These are phyloP conservation scores for Amaranthus tricolor DNA, from an alignment of 179 eudicot species.

Conservation along the genomic window DNA sequence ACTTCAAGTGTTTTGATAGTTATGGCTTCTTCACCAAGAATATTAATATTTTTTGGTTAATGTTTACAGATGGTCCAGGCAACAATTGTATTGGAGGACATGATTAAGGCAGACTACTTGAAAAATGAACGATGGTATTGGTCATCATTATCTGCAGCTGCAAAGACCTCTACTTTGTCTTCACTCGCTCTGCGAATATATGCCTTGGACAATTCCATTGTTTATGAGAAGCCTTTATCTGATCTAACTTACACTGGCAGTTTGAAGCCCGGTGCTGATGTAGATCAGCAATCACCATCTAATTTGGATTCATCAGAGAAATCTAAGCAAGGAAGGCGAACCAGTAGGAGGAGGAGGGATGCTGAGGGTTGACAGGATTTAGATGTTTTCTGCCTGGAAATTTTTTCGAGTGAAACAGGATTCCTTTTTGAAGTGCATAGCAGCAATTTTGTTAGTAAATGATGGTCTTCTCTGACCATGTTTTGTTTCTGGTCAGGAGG, in stretches of 20 bases:
- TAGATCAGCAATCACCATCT: slow-evolving; percentile 34
- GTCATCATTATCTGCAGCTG: slow-evolving; percentile 92
- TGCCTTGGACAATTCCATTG: slow-evolving; percentile 71
- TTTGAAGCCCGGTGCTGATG: slow-evolving; percentile 30
- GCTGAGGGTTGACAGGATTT: slow-evolving; percentile 33
- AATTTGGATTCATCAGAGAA: slow-evolving; percentile 36
- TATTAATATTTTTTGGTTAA: not conserved
- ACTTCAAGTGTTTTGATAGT: not conserved
- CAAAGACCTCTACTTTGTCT: slow-evolving; percentile 66
- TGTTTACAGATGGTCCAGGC: slow-evolving; percentile 73
- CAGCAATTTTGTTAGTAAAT: slow-evolving; percentile 21
- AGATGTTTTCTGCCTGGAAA: slow-evolving; percentile 3
- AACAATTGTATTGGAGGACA: slow-evolving; percentile 65
- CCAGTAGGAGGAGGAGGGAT: slow-evolving; percentile 41
- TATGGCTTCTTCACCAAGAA: not conserved
- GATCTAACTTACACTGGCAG: slow-evolving; percentile 24
- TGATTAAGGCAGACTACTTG: slow-evolving; percentile 74
- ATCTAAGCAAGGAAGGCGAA: slow-evolving; percentile 36
- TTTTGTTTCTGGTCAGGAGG: slow-evolving; percentile 22
- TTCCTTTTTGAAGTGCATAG: slow-evolving; percentile 5
- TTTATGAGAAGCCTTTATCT: slow-evolving; percentile 46
- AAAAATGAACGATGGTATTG: slow-evolving; percentile 90
- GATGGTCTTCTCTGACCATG: slow-evolving; percentile 6
- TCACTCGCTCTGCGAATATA: slow-evolving; percentile 80
- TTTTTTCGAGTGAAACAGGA: slow-evolving; percentile 13